Evolutionary conservation across 2,329 filamentous ascomycete species (phyloP).

Genomic region (Cladosporium halotolerans): DNA sequence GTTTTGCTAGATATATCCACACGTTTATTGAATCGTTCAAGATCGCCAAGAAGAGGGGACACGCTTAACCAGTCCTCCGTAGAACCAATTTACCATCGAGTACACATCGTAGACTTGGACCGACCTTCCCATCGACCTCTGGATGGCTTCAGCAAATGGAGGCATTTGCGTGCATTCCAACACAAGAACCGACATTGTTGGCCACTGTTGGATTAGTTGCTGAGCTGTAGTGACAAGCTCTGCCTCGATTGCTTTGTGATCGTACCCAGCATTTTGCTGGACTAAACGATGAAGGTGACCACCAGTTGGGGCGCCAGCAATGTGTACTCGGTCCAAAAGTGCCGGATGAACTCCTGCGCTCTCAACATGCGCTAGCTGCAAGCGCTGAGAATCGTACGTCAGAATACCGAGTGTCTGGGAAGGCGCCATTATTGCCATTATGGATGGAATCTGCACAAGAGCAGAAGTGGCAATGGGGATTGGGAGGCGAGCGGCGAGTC

Average conservation of each 20-base stretch:
- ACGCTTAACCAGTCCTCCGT: slow-evolving; percentile 27
- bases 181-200: slow-evolving; percentile 23
- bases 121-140: slow-evolving; percentile 24
- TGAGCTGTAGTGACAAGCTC: slow-evolving; percentile 6
- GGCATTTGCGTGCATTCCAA: slow-evolving; percentile 37
- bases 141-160: slow-evolving; percentile 30
- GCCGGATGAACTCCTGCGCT: slow-evolving; percentile 2
- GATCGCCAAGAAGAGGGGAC: slow-evolving; percentile 11
- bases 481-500: slow-evolving; percentile 22
- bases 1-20: too few relatives aligned
- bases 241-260: not conserved
- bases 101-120: slow-evolving; percentile 26
- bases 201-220: not conserved
- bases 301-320: slow-evolving; percentile 6
- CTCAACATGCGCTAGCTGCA: slow-evolving; percentile 3
- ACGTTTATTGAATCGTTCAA: too few relatives aligned
- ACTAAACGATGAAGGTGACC: slow-evolving; percentile 11
- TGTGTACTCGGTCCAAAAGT: slow-evolving; percentile 5
- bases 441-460: slow-evolving; percentile 31
- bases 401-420: slow-evolving; percentile 27
- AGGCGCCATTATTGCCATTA: slow-evolving; percentile 25
- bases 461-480: slow-evolving; percentile 35
- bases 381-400: slow-evolving; percentile 12
- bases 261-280: slow-evolving; percentile 1
- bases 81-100: slow-evolving; percentile 33